Conservation (phyloP, 2,329 filamentous ascomycete genomes). For the Penicillium sp. region DNA sequence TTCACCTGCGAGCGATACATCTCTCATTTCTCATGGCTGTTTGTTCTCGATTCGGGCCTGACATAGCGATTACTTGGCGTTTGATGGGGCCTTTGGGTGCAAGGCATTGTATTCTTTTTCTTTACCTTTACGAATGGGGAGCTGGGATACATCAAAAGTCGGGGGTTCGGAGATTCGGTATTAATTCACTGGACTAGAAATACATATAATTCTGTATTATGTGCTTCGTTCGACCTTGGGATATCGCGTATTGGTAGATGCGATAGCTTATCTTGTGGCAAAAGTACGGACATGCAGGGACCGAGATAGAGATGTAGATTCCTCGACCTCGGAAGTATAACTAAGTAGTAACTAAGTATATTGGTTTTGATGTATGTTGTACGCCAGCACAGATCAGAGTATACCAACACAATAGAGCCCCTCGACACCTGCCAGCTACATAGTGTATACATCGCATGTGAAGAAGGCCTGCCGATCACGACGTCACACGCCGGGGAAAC, state of each 20-base stretch:
- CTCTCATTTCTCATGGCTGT: neutral
- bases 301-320: no score
- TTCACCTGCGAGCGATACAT: neutral
- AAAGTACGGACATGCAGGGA: neutral
- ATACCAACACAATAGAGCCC: neutral
- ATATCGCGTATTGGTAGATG: neutral
- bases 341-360: no score
- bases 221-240: neutral
- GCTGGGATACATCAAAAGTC: slow-evolving; percentile 7
- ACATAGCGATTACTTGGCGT: neutral
- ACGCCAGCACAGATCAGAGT: neutral
- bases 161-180: neutral
- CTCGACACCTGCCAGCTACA: neutral
- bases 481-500: slow-evolving; percentile 8
- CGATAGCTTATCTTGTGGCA: neutral
- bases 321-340: neutral
- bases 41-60: neutral
- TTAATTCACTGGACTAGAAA: slow-evolving; percentile 3
- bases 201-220: neutral
- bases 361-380: neutral
- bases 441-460: neutral
- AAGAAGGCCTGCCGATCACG: slow-evolving; percentile 10
- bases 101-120: neutral
- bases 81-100: neutral
- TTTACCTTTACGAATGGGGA: neutral